Evolutionary conservation across 495 filamentous ascomycete genomes (phyloP).

Genomic region (Diplogelasinospora grovesii): DNA sequence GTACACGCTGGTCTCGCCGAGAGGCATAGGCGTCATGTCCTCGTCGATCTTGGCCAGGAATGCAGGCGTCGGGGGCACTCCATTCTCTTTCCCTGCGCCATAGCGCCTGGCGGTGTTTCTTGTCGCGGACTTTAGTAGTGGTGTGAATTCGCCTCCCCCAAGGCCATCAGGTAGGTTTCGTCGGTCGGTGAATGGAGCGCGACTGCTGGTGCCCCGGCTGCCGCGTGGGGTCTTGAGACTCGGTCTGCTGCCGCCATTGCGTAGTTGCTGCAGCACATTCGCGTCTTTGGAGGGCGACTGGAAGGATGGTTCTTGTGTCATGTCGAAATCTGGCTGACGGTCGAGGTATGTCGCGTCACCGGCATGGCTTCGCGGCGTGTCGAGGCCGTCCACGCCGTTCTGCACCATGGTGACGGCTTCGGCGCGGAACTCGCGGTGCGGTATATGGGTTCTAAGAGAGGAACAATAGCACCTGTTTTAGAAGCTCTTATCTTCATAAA

Average conservation of each 20-base stretch:
- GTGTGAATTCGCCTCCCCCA: slow-evolving; percentile 79
- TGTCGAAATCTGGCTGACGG: slow-evolving; percentile 63
- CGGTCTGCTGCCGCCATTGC: slow-evolving; percentile 51
- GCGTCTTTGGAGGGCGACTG: slow-evolving; percentile 75
- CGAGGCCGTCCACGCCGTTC: slow-evolving; percentile 51
- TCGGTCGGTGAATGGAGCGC: slow-evolving; percentile 59
- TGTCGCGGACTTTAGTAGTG: slow-evolving; percentile 82
- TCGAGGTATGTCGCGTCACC: slow-evolving; percentile 75
- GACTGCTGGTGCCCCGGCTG: no score
- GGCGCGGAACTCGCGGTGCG: no score
- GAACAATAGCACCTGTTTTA: neutral
- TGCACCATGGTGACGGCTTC: slow-evolving; percentile 34
- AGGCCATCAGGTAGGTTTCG: slow-evolving; percentile 57
- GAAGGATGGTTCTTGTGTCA: slow-evolving; percentile 78
- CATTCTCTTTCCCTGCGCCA: slow-evolving; percentile 44
- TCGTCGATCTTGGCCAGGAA: slow-evolving; percentile 56
- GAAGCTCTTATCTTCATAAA: slow-evolving; percentile 5
- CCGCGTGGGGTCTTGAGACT: slow-evolving; percentile 65
- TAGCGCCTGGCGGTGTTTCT: slow-evolving; percentile 65
- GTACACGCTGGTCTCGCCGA: slow-evolving; percentile 61
- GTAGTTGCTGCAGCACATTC: slow-evolving; percentile 61
- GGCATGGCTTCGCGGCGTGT: slow-evolving; percentile 71
- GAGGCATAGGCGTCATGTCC: slow-evolving; percentile 55
- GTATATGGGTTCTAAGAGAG: no score
- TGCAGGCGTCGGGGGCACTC: slow-evolving; percentile 57